Evolutionary conservation across 202 grass and related monocot genomes (phyloP).

Genomic region (Carex sylvatica): DNA sequence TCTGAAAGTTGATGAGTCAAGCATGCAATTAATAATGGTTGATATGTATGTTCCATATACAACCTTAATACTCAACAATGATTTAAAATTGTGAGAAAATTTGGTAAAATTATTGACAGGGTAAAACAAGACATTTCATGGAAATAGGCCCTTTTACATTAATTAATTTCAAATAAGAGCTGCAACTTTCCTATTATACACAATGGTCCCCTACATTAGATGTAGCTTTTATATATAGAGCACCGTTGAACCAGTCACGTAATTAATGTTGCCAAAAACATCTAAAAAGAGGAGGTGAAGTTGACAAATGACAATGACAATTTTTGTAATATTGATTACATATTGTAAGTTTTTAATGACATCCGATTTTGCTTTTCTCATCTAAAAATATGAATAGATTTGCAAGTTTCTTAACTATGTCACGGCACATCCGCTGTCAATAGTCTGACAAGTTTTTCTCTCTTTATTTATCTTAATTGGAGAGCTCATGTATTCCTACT

Average conservation of each 20-base stretch:
- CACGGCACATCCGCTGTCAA: neutral
- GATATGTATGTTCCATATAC: neutral
- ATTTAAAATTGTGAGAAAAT: neutral
- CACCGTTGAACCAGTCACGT: neutral
- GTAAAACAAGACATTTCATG: neutral
- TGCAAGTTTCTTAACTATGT: neutral
- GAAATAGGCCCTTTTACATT: neutral
- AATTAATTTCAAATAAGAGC: neutral
- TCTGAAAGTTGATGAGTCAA: conserved; percentile 3
- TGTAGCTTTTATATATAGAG: neutral
- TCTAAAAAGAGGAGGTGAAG: neutral
- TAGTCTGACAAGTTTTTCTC: neutral
- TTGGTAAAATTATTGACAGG: conserved; percentile 2
- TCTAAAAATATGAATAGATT: neutral
- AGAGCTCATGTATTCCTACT: neutral
- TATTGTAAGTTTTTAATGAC: neutral
- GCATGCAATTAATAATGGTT: neutral
- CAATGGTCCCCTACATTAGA: neutral
- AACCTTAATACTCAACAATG: neutral
- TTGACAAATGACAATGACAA: conserved; percentile 19
- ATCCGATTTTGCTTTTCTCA: neutral
- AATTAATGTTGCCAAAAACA: neutral
- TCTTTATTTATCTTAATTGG: neutral
- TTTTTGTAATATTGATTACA: neutral
- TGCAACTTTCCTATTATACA: neutral